Evolutionary conservation across 2,329 filamentous ascomycete genomes (phyloP), one percentile per base, ranked within the genome.

Genomic region (Rutstroemia sp.): DNA sequence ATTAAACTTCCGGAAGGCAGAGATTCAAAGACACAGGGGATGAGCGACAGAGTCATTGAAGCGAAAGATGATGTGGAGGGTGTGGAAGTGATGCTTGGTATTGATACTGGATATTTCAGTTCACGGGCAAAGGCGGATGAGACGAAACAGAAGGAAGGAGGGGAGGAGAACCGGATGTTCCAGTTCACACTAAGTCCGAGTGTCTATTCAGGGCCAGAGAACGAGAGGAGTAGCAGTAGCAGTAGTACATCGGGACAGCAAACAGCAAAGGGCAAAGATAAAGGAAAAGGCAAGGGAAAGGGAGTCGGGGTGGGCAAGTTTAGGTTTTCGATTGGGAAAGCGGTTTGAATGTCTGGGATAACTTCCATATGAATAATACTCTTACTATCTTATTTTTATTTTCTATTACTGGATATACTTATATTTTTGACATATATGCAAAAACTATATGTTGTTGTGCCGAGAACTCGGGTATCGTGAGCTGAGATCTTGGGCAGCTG

Each of bases 121-220:
- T 12, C 17, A 37, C 51, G 49, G 8, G 2, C 27, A 8, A 30
- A 10, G 27, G 4, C 27, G 27, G 8, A 2, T 30, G 27, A 30
- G 2, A 30, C 27, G 8, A 30, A 30, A 30, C 6, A 30, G 8
- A 30, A 30, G 9, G 27, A 10, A 30, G 27, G 10, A 21, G 14
- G 19, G 16, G 39, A 49, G 27, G 23, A 23, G 5, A 42, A 42
- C 25, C 39, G 9, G 16, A 34, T 41, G n/a, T 17, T 21, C 9
- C 39, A 46, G n/a, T 9, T 50, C 2, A 55, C 42, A 5, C 52
- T 55, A 7, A 55, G 52, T 16, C 38, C 52, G 6, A 55, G 45
- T 37, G 52, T 55, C 16, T 55, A 55, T 37, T 23, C 27, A 19
- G 27, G 52, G 12, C 19, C 42, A 8, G 38, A 37, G 16, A 21